Conservation (phyloP, 2,329 filamentous ascomycete species). For the Microascus cirrosus region DNA sequence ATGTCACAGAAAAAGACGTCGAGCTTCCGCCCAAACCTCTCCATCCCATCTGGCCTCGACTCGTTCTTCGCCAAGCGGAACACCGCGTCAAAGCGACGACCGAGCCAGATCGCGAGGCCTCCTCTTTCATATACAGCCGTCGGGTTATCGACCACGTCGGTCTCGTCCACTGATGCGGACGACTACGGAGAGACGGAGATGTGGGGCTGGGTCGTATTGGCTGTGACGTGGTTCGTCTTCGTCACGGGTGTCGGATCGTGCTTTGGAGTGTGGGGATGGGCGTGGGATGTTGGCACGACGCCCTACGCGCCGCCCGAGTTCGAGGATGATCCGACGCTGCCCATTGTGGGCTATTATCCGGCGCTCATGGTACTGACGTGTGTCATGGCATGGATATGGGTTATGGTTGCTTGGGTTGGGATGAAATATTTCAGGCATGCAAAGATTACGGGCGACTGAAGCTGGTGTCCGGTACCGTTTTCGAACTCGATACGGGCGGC, state of each 20-base stretch:
- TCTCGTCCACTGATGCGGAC: slow-evolving; percentile 38
- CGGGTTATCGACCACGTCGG: slow-evolving; percentile 35
- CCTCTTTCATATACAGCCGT: slow-evolving; percentile 46
- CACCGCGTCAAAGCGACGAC: slow-evolving; percentile 31
- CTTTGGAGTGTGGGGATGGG: slow-evolving; percentile 94
- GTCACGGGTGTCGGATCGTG: slow-evolving; percentile 95
- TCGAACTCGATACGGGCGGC: background rate
- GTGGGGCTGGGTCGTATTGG: slow-evolving; percentile 93
- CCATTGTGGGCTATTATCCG: slow-evolving; percentile 95
- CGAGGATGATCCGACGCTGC: slow-evolving; percentile 87
- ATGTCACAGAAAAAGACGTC: slow-evolving; percentile 40
- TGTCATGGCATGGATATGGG: slow-evolving; percentile 99
- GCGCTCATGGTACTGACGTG: slow-evolving; percentile 84
- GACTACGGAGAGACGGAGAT: slow-evolving; percentile 92
- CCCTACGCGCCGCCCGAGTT: slow-evolving; percentile 92
- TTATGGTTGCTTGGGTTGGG: slow-evolving; percentile 91
- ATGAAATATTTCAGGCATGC: slow-evolving; percentile 99
- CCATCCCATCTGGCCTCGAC: slow-evolving; percentile 47
- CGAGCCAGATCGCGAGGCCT: slow-evolving; percentile 44
- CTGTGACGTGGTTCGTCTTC: slow-evolving; percentile 91
- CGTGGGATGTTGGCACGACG: slow-evolving; percentile 95
- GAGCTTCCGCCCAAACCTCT: slow-evolving; percentile 26
- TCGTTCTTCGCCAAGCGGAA: slow-evolving; percentile 44
- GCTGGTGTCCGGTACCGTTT: background rate
- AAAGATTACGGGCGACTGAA: slow-evolving; percentile 62